Percentiles rank a stretch among this genome's conserved stretches.
phyloP scores from a whole-genome alignment of 192 early-diverging fungal genomes.

The Mortierella claussenii region DNA sequence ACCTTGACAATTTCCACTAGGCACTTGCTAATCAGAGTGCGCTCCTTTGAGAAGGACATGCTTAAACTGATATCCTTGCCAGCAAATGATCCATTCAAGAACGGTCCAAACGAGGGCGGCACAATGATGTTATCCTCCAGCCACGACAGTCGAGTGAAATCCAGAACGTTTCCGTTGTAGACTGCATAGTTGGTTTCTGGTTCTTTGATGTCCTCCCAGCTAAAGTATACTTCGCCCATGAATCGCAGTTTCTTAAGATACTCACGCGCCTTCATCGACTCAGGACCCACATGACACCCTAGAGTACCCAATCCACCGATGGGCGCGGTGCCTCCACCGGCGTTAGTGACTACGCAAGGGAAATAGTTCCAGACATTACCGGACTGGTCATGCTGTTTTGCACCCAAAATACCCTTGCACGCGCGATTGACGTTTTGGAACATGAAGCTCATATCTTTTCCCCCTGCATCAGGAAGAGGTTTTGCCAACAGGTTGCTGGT shows the following conservation, averaged over 20 bases:
- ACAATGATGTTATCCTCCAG: conserved; percentile 65
- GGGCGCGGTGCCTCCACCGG: conserved; percentile 54
- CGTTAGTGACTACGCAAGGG: conserved; percentile 70
- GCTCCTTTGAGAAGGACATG: conserved; percentile 60
- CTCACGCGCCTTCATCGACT: conserved; percentile 50
- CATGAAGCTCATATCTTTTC: conserved; percentile 79
- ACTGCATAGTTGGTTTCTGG: conserved; percentile 68
- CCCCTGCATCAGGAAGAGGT: conserved; percentile 66
- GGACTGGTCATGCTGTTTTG: conserved; percentile 37
- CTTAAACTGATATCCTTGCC: conserved; percentile 65
- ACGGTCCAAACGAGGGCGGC: conserved; percentile 50
- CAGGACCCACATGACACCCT: conserved; percentile 67
- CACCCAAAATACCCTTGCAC: conserved; percentile 68
- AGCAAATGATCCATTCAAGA: conserved; percentile 53
- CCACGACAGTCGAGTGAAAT: conserved; percentile 71
- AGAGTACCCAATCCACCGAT: conserved; percentile 63
- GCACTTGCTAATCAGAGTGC: conserved; percentile 71
- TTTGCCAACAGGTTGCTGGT: conserved; percentile 64
- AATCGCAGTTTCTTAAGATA: conserved; percentile 60
- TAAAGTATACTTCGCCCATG: conserved; percentile 72
- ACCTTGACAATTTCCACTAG: conserved; percentile 83
- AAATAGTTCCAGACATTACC: conserved; percentile 69
- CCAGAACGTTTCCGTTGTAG: conserved; percentile 82
- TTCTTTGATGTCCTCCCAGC: conserved; percentile 71
- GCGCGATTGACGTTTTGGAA: conserved; percentile 80